Conservation (phyloP, 1,284 basidiomycete genomes). For the Hemileia vastatrix region DNA sequence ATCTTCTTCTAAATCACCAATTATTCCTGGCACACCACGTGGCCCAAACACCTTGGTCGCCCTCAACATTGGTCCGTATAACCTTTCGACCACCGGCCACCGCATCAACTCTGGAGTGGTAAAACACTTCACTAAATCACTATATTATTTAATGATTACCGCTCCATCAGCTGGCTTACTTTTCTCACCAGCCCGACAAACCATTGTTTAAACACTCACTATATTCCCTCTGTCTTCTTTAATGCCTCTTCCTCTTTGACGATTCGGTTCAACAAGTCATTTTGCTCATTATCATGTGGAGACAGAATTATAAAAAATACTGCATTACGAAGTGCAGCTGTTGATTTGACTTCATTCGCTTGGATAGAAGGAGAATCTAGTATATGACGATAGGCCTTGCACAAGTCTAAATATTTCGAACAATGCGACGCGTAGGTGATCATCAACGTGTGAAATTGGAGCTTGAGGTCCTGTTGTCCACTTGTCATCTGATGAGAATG, state of each 20-base stretch:
- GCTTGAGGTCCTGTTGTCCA: slow-evolving; percentile 71
- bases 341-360: slow-evolving; percentile 26
- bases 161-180: neutral
- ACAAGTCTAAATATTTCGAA: slow-evolving; percentile 79
- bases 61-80: slow-evolving; percentile 76
- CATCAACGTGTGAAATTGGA: slow-evolving; percentile 92
- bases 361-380: slow-evolving; percentile 69
- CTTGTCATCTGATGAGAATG: slow-evolving; percentile 14
- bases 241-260: slow-evolving; percentile 63
- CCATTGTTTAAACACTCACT: slow-evolving; percentile 52
- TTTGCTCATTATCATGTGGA: slow-evolving; percentile 92
- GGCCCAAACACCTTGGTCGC: slow-evolving; percentile 65
- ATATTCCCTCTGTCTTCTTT: slow-evolving; percentile 69
- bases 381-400: slow-evolving; percentile 89
- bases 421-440: slow-evolving; percentile 82
- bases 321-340: slow-evolving; percentile 56
- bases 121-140: slow-evolving; percentile 92
- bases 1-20: slow-evolving; percentile 35
- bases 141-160: slow-evolving; percentile 39
- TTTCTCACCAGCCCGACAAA: neutral
- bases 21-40: slow-evolving; percentile 28
- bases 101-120: slow-evolving; percentile 91
- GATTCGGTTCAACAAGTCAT: slow-evolving; percentile 85
- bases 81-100: slow-evolving; percentile 88
- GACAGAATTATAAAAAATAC: slow-evolving; percentile 89